Evolutionary conservation across 2,329 filamentous ascomycete genomes (phyloP).

Genomic region (Aureobasidium sp.): DNA sequence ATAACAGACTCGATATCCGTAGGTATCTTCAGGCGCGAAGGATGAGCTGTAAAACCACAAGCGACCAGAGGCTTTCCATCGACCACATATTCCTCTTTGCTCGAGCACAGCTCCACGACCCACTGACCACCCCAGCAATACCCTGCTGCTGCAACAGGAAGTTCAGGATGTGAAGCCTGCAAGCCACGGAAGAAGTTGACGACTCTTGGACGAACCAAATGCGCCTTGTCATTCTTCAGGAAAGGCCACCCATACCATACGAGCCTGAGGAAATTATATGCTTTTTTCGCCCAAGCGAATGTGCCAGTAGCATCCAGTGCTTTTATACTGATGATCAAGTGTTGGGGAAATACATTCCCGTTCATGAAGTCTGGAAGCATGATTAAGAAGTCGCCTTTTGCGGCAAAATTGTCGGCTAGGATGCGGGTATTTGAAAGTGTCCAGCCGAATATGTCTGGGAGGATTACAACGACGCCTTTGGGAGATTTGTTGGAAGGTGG

Average conservation of each 20-base stretch:
- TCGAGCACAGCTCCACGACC: slow-evolving; percentile 26
- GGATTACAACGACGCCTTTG: slow-evolving; percentile 30
- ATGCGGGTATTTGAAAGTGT: slow-evolving; percentile 28
- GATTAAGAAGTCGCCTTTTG: slow-evolving; percentile 22
- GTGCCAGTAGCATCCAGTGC: slow-evolving; percentile 23
- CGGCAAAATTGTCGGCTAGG: slow-evolving; percentile 29
- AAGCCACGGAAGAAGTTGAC: slow-evolving; percentile 23
- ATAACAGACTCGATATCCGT: slow-evolving; percentile 26
- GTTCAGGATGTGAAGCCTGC: slow-evolving; percentile 20
- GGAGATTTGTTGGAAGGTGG: slow-evolving; percentile 19
- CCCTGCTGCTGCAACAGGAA: slow-evolving; percentile 27
- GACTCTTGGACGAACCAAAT: slow-evolving; percentile 21
- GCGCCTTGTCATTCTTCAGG: slow-evolving; percentile 17
- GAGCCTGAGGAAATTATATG: slow-evolving; percentile 21
- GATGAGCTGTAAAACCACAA: slow-evolving; percentile 22
- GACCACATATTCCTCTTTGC: slow-evolving; percentile 6
- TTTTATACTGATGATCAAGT: slow-evolving; percentile 23
- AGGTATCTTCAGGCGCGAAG: slow-evolving; percentile 25
- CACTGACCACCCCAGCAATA: slow-evolving; percentile 30
- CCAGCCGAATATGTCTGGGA: slow-evolving; percentile 32
- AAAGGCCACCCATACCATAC: slow-evolving; percentile 21
- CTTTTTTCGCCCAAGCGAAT: slow-evolving; percentile 24
- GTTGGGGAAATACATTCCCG: slow-evolving; percentile 20
- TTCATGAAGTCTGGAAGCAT: slow-evolving; percentile 31
- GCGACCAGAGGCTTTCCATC: background rate